Conservation (phyloP, 2,329 filamentous ascomycete species). For the Lecanoromycetidae sp. region DNA sequence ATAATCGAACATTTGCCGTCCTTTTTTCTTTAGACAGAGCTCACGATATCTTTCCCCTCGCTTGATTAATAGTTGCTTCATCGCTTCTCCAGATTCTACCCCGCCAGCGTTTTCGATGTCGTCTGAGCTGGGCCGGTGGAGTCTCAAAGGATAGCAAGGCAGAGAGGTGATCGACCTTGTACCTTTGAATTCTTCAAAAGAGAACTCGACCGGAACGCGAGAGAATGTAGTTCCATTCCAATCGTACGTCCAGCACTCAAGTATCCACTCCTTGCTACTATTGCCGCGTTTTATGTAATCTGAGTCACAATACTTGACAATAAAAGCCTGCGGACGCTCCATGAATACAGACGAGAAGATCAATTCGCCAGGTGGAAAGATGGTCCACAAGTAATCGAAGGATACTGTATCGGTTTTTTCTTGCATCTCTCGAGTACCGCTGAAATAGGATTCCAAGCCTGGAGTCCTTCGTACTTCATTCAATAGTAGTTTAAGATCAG, state of each 20-base stretch:
- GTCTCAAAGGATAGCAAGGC: conserved; percentile 12
- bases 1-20: conserved; percentile 13
- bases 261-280: background rate
- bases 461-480: background rate
- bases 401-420: background rate
- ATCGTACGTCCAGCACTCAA: conserved; percentile 12
- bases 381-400: conserved; percentile 12
- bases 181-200: conserved; percentile 10
- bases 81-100: background rate
- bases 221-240: conserved; percentile 8
- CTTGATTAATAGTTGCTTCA: background rate
- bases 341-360: conserved; percentile 7
- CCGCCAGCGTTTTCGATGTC: background rate
- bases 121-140: background rate
- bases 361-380: conserved; percentile 14
- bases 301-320: background rate
- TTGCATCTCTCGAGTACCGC: background rate
- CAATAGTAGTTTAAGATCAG: background rate
- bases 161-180: conserved; percentile 10
- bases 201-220: background rate
- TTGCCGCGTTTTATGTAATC: background rate
- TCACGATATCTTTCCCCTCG: conserved; percentile 6
- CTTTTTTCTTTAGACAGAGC: conserved; percentile 2
- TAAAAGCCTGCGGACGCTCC: conserved; percentile 8
- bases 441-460: background rate